These are phyloP conservation scores for Tremella fuciformis DNA, from an alignment of 768 basidiomycete genomes.

Conservation along the genomic window DNA sequence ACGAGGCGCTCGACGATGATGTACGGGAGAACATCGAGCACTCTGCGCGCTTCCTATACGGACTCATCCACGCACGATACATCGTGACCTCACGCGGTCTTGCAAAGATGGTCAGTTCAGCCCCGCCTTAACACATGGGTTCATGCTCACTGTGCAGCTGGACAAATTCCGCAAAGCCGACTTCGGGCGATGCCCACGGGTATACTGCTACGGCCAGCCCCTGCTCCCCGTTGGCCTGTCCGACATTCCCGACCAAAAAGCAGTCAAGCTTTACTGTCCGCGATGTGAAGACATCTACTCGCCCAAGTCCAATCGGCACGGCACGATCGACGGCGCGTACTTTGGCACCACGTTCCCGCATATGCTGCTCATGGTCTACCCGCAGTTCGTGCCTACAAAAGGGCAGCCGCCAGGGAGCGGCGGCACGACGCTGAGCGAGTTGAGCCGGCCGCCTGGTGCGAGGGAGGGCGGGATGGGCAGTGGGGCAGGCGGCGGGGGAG, in stretches of 20 bases:
- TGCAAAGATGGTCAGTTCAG: slow-evolving; percentile 82
- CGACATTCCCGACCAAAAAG: slow-evolving; percentile 97
- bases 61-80: slow-evolving; percentile 94
- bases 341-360: slow-evolving; percentile 98
- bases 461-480: slow-evolving; percentile 58
- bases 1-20: slow-evolving; percentile 86
- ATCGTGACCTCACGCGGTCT: slow-evolving; percentile 91
- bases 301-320: slow-evolving; percentile 94
- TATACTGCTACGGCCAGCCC: slow-evolving; percentile 88
- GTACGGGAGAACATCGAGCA: slow-evolving; percentile 85
- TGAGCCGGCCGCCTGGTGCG: slow-evolving; percentile 48
- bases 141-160: slow-evolving; percentile 53
- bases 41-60: slow-evolving; percentile 88
- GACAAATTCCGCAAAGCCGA: slow-evolving; percentile 98
- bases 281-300: slow-evolving; percentile 98
- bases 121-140: neutral
- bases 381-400: slow-evolving; percentile 84
- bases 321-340: slow-evolving; percentile 96
- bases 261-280: slow-evolving; percentile 97
- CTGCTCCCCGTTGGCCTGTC: slow-evolving; percentile 95
- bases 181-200: slow-evolving; percentile 96
- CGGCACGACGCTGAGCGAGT: slow-evolving; percentile 6
- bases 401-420: slow-evolving; percentile 46
- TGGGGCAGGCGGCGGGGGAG: neutral
- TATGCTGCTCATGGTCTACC: slow-evolving; percentile 94